Percentiles rank a stretch among this genome's conserved stretches.
These are phyloP conservation scores for Berberis vulgaris DNA, from an alignment of 164 flowering plant genomes.

Conservation along the genomic window DNA sequence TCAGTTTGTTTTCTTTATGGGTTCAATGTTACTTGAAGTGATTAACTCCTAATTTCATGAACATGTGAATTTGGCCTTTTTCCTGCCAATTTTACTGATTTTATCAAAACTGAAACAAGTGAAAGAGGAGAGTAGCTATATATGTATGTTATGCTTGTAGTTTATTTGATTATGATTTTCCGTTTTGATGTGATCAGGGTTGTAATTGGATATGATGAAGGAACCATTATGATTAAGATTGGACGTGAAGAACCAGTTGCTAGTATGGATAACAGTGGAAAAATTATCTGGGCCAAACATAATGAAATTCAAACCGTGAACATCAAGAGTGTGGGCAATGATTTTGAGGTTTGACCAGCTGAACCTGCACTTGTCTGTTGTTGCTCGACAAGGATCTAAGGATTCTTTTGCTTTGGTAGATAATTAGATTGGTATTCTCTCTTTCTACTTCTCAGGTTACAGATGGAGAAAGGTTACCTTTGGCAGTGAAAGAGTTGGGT, in stretches of 20 bases:
- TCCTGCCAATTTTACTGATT: no score
- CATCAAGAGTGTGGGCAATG: conserved; percentile 90
- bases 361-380: not conserved
- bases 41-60: not conserved
- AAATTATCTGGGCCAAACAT: conserved; percentile 96
- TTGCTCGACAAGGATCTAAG: not conserved
- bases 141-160: not conserved
- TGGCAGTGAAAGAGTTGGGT: conserved; percentile 95
- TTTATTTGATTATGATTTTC: not conserved
- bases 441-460: conserved; percentile 43
- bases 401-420: conserved; percentile 2
- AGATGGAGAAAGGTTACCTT: conserved; percentile 94
- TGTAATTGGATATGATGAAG: conserved; percentile 96
- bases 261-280: conserved; percentile 96
- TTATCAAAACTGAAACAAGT: no score
- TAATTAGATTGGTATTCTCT: conserved; percentile 2
- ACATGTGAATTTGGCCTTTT: no score
- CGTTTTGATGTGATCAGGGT: conserved; percentile 34
- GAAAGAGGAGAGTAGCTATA: no score
- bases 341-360: conserved; percentile 57
- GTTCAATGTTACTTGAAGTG: not conserved
- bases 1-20: not conserved
- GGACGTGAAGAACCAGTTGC: conserved; percentile 95
- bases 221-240: conserved; percentile 87
- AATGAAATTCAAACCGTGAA: conserved; percentile 96